Conservation (phyloP, 768 basidiomycete genomes). For the Artomyces pyxidatus region DNA sequence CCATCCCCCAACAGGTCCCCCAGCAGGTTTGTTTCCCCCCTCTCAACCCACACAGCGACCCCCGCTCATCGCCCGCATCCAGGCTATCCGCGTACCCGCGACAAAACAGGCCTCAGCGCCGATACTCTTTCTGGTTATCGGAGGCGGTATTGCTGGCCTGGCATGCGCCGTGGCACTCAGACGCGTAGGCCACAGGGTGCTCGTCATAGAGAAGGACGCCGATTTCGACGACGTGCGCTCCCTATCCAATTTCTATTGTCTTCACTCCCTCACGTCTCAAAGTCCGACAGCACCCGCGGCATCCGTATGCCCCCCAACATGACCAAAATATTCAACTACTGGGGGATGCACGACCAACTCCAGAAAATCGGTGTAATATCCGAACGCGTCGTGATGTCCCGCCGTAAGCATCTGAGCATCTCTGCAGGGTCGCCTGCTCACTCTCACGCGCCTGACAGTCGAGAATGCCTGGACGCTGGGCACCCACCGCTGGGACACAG, state of each 20-base stretch:
- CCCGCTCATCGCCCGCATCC: not conserved
- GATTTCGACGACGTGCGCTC: conserved; percentile 22
- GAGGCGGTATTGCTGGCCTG: conserved; percentile 29
- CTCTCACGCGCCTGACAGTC: conserved; percentile 2
- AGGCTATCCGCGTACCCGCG: conserved; percentile 2
- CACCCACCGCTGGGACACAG: conserved; percentile 22
- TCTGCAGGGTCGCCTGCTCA: not conserved
- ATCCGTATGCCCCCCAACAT: conserved; percentile 29
- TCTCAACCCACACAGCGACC: not conserved
- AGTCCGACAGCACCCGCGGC: conserved; percentile 16
- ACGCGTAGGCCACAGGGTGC: conserved; percentile 29
- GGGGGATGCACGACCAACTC: conserved; percentile 26
- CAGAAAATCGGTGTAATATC: conserved; percentile 16
- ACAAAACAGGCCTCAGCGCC: conserved; percentile 14
- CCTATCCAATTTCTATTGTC: not conserved
- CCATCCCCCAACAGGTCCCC: too few relatives aligned
- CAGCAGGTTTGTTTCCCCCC: too few relatives aligned
- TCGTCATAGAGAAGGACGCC: conserved; percentile 23
- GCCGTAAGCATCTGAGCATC: conserved; percentile 15
- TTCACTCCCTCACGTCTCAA: not conserved
- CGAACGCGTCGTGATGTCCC: conserved; percentile 17
- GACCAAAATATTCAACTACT: conserved; percentile 28
- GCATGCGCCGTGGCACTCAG: conserved; percentile 26
- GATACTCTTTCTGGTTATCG: conserved; percentile 26
- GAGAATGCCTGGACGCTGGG: conserved; percentile 20